Conservation (phyloP, 164 flowering plant genomes). For the Dillenia suffruticosa region DNA sequence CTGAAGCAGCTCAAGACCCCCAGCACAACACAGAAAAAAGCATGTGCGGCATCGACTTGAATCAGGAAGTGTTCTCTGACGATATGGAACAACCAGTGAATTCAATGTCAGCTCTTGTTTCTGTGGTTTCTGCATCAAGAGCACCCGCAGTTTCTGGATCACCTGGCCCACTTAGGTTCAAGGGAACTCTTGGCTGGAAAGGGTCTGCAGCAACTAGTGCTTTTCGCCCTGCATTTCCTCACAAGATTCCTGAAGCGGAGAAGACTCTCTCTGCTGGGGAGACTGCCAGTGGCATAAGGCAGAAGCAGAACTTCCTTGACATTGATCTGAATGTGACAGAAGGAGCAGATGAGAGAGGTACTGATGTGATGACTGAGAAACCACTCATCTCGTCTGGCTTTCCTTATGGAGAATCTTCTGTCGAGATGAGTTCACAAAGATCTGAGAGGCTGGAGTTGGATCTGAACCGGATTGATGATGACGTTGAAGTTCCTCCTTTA, state of each 20-base stretch:
- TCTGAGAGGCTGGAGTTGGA: conserved; percentile 59
- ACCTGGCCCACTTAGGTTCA: conserved; percentile 59
- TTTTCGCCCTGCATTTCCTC: conserved; percentile 77
- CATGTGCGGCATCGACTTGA: conserved; percentile 52
- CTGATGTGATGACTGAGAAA: conserved; percentile 19
- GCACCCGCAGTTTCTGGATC: conserved; percentile 44
- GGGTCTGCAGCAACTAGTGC: conserved; percentile 81
- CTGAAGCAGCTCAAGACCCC: conserved; percentile 45
- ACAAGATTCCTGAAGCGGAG: conserved; percentile 41
- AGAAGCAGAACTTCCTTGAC: conserved; percentile 38
- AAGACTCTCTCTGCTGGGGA: conserved; percentile 29
- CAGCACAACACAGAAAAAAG: conserved; percentile 30
- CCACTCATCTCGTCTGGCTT: conserved; percentile 35
- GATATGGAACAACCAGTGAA: conserved; percentile 39
- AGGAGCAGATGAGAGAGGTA: conserved; percentile 29
- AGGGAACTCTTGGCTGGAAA: conserved; percentile 76
- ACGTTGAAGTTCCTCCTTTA: conserved; percentile 39
- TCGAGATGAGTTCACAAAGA: conserved; percentile 53
- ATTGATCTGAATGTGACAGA: conserved; percentile 81
- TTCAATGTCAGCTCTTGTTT: conserved; percentile 32
- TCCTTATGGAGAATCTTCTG: conserved; percentile 56
- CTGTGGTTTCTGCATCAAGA: conserved; percentile 66
- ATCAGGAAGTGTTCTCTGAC: conserved; percentile 53
- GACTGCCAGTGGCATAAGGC: conserved; percentile 32
- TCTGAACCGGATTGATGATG: conserved; percentile 57